A percentile compares a stretch with the other conserved stretches of the same genome.
These are phyloP conservation scores for Amylostereum areolatum DNA, from an alignment of 1,284 basidiomycete species.

Conservation along the genomic window DNA sequence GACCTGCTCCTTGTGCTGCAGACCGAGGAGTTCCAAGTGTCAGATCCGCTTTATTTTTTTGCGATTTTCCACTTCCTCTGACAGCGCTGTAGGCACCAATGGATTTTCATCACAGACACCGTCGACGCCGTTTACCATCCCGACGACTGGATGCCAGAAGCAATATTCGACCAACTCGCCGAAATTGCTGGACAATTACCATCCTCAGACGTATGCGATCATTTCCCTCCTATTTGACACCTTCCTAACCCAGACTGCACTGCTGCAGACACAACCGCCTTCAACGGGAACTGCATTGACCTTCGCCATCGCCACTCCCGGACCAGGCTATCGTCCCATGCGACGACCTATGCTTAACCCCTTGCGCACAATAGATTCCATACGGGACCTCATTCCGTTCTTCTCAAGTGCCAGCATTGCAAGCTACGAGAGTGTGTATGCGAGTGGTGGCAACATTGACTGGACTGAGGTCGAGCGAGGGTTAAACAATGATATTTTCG, in stretches of 20 bases:
- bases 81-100: slow-evolving; percentile 75
- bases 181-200: slow-evolving; percentile 71
- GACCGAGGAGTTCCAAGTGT: slow-evolving; percentile 98
- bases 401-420: slow-evolving; percentile 85
- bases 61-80: slow-evolving; percentile 4
- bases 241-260: background rate
- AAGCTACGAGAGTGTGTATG: slow-evolving; percentile 87
- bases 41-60: slow-evolving; percentile 19
- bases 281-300: background rate
- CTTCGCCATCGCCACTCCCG: slow-evolving; percentile 5
- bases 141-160: slow-evolving; percentile 77
- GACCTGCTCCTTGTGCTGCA: slow-evolving; percentile 90
- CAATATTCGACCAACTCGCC: slow-evolving; percentile 88
- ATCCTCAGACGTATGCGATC: slow-evolving; percentile 26
- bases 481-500: slow-evolving; percentile 84
- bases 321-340: slow-evolving; percentile 34
- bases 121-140: slow-evolving; percentile 91
- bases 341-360: slow-evolving; percentile 69
- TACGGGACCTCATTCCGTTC: slow-evolving; percentile 80
- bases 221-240: background rate
- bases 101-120: slow-evolving; percentile 98
- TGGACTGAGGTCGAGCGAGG: slow-evolving; percentile 83
- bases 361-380: slow-evolving; percentile 70
- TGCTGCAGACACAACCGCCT: background rate
- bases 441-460: slow-evolving; percentile 72